Percentiles rank a stretch among this genome's conserved stretches.
phyloP scores from a whole-genome alignment of 441 rosid genomes.

The Jatropha podagrica region DNA sequence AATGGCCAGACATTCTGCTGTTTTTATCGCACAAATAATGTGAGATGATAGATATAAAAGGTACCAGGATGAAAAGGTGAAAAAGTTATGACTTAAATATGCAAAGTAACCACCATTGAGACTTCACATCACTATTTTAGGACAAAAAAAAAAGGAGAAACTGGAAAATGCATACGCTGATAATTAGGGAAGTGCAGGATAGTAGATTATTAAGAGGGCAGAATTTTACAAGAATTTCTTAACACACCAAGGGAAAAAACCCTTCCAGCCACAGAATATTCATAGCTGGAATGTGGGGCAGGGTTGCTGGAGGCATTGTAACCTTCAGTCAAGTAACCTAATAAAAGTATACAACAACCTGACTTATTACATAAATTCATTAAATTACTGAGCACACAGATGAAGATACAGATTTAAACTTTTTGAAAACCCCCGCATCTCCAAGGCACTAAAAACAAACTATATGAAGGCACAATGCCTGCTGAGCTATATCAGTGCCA shows the following conservation, averaged over 20 bases:
- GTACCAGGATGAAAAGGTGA: background rate
- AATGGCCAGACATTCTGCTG: background rate
- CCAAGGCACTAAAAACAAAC: background rate
- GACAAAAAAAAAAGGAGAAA: background rate
- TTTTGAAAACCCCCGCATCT: background rate
- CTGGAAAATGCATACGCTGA: background rate
- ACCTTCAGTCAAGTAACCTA: background rate
- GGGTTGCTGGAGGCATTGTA: background rate
- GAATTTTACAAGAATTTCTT: background rate
- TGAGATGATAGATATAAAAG: background rate
- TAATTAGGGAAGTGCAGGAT: background rate
- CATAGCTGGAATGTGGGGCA: background rate
- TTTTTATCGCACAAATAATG: background rate
- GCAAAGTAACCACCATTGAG: background rate
- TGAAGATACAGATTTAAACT: background rate
- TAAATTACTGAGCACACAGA: background rate
- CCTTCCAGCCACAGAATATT: background rate
- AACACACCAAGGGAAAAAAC: background rate
- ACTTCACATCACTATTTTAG: background rate
- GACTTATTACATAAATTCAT: background rate
- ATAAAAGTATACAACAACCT: background rate
- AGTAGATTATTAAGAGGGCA: background rate
- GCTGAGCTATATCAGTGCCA: background rate
- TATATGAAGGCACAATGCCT: background rate
- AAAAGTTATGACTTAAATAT: background rate